Conservation (phyloP, 2,329 filamentous ascomycete species). For the Karstenula rhodostoma region DNA sequence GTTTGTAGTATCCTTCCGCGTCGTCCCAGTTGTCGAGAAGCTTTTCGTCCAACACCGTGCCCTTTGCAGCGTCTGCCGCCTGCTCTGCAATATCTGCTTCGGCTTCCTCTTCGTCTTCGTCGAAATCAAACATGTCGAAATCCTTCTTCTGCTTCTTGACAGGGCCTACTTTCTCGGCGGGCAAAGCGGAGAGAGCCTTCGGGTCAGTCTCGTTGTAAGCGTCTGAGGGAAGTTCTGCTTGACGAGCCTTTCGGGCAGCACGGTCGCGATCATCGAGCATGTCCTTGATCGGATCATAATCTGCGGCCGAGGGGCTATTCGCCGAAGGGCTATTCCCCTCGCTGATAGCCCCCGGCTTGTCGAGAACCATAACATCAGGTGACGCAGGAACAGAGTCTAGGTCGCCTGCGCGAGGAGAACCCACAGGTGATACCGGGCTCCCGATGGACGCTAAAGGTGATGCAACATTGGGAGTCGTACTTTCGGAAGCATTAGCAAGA, state of each 20-base stretch:
- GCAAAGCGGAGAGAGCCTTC: slow-evolving; percentile 61
- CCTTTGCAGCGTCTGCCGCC: slow-evolving; percentile 30
- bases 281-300: slow-evolving; percentile 89
- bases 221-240: slow-evolving; percentile 52
- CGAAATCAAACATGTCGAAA: slow-evolving; percentile 70
- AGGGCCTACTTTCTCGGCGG: slow-evolving; percentile 44
- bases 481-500: slow-evolving; percentile 65
- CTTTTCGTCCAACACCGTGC: slow-evolving; percentile 66
- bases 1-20: slow-evolving; percentile 94
- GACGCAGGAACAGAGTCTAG: slow-evolving; percentile 49
- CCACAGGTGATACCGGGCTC: slow-evolving; percentile 45
- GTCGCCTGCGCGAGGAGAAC: slow-evolving; percentile 49
- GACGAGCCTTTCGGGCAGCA: slow-evolving; percentile 66
- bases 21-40: slow-evolving; percentile 95
- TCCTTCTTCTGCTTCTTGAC: slow-evolving; percentile 57
- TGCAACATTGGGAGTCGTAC: slow-evolving; percentile 63
- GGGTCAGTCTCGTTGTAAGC: slow-evolving; percentile 67
- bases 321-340: slow-evolving; percentile 42
- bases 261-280: slow-evolving; percentile 84
- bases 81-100: slow-evolving; percentile 72
- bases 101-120: slow-evolving; percentile 73
- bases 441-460: slow-evolving; percentile 42
- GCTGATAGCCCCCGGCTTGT: slow-evolving; percentile 51
- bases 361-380: slow-evolving; percentile 50
- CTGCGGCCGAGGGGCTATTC: slow-evolving; percentile 87